A percentile compares a stretch with the other conserved stretches of the same genome.
These are phyloP conservation scores for Moelleriella libera DNA, from an alignment of 2,329 filamentous ascomycete genomes.

Conservation along the genomic window DNA sequence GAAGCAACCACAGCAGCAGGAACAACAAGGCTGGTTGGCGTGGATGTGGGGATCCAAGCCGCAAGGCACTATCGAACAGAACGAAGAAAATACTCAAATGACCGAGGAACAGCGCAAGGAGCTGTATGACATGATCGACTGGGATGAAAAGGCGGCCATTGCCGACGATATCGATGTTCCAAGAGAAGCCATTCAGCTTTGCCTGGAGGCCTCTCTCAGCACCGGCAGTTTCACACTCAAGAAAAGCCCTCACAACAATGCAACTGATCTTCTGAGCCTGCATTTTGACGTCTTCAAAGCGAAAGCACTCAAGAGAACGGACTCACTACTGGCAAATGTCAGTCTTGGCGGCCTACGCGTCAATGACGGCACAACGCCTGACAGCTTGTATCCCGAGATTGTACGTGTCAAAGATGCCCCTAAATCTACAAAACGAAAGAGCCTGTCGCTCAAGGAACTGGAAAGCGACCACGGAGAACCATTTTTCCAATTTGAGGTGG, in stretches of 20 bases:
- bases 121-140: conserved; percentile 94
- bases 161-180: conserved; percentile 81
- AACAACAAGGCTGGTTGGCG: conserved; percentile 75
- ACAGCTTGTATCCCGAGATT: conserved; percentile 87
- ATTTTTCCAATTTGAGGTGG: conserved; percentile 85
- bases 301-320: conserved; percentile 76
- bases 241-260: conserved; percentile 46
- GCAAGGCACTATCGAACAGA: conserved; percentile 41
- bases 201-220: conserved; percentile 82
- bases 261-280: conserved; percentile 71
- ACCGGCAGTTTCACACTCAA: conserved; percentile 94
- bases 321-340: conserved; percentile 78
- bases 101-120: conserved; percentile 93
- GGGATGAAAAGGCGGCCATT: conserved; percentile 88
- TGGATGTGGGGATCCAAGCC: conserved; percentile 85
- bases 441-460: conserved; percentile 39
- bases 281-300: conserved; percentile 93
- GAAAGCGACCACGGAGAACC: conserved; percentile 46
- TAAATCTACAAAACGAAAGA: conserved; percentile 27
- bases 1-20: conserved; percentile 34
- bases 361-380: conserved; percentile 88
- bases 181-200: conserved; percentile 81
- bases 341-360: conserved; percentile 86
- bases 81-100: conserved; percentile 67
- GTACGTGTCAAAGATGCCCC: conserved; percentile 87